phyloP scores from a whole-genome alignment of 225 moss, liverwort and hornwort species.

The Ulota crispa region DNA sequence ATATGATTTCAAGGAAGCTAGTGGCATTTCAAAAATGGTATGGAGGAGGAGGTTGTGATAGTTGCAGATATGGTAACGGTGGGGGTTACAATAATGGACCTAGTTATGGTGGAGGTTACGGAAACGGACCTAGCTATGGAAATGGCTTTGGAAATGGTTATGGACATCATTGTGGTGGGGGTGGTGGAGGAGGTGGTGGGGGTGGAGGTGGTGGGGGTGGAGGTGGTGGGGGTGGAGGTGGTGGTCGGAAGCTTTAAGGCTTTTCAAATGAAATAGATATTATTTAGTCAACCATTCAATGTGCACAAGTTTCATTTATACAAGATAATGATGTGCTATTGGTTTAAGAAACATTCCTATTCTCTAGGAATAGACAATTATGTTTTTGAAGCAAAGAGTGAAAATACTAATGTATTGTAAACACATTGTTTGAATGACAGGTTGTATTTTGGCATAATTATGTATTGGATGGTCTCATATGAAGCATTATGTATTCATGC shows the following conservation, averaged over 20 bases:
- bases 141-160: not conserved
- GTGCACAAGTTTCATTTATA: not conserved
- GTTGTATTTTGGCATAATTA: not conserved
- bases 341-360: not conserved
- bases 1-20: constrained; percentile 11
- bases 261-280: not conserved
- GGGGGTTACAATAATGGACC: not conserved
- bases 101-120: not conserved
- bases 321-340: too few species aligned
- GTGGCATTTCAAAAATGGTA: constrained; percentile 21
- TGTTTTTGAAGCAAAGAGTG: not conserved
- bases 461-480: not conserved
- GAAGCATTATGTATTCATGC: not conserved
- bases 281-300: not conserved
- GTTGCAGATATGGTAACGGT: constrained; percentile 3
- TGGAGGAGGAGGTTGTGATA: constrained; percentile 18
- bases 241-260: not conserved
- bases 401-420: not conserved
- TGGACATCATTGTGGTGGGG: not conserved
- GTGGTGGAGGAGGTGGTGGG: not conserved
- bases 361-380: not conserved
- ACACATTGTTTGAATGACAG: not conserved
- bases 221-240: constrained; percentile 11
- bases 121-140: not conserved
- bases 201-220: not conserved